Evolutionary conservation across 225 moss, liverwort and hornwort species (phyloP), one percentile per base, ranked within the genome.

Genomic region (Asterella californica): DNA sequence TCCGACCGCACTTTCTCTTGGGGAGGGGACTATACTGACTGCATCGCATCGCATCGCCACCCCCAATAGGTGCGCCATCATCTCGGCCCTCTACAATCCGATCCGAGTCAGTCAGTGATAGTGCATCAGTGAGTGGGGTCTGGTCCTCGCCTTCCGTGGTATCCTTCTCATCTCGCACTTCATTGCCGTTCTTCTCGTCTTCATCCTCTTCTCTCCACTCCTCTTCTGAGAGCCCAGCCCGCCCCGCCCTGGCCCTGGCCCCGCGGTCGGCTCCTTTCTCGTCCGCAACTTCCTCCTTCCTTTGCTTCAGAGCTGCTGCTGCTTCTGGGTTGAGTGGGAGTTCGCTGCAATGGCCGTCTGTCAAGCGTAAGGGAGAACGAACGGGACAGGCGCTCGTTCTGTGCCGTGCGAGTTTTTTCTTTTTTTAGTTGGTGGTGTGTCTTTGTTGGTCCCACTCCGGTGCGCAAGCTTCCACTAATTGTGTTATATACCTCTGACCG

Each of bases 371-470:
- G 29, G 47, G 50, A 52, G 50, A 49, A 50, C 11, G 73, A 46
- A 45, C 70, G 70, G 45, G 70, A 24, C 71, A 48, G 74, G 48
- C 29, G 29, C 73, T 74, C 18, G 7, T 66, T 24, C 72, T 48
- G 72, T n/a, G 50, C 49, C 18, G 32, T 32, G 49, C 47, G 74
- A 74, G 74, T 29, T 32, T 8, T 32, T 3, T 7, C 42, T 42
- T 42, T 42, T 42, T 42, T 42, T 2, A 42, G 42, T 42, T 71
- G n/a, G 14, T 74, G 19, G 50, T 52, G 53, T 27, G 10, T 32
- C 29, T 30, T 8, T 76, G 75, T 60, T n/a, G 76, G 76, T 50
- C 76, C 60, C 76, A 76, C 76, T 72, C 45, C 45, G 42, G 33
- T 70, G 70, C 70, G 45, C 32, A 30, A 38, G 24, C 47, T 42